Conservation (phyloP, 1,284 basidiomycete species). For the Leccinum solheimii region DNA sequence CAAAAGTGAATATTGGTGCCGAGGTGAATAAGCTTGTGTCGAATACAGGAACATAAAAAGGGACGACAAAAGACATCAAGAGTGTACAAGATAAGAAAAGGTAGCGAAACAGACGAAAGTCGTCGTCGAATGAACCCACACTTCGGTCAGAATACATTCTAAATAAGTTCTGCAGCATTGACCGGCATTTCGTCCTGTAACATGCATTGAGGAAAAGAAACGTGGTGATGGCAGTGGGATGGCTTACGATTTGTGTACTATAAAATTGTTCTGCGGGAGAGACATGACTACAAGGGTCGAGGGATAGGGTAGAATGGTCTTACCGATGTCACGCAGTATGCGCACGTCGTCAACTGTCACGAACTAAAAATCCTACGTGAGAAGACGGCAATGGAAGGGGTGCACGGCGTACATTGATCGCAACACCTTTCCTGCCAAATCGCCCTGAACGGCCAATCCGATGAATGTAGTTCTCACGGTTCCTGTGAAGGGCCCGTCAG, state of each 20-base stretch:
- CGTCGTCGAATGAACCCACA: neutral
- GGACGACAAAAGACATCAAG: conserved; percentile 26
- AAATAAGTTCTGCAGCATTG: conserved; percentile 86
- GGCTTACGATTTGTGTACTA: conserved; percentile 81
- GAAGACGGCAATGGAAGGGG: conserved; percentile 3
- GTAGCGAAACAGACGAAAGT: conserved; percentile 1
- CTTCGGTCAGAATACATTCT: conserved; percentile 17
- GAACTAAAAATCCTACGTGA: conserved; percentile 53
- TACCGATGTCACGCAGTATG: conserved; percentile 88
- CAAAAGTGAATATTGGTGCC: neutral
- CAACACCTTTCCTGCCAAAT: conserved; percentile 93
- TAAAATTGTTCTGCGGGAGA: conserved; percentile 74
- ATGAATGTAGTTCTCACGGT: conserved; percentile 99
- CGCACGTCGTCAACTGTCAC: conserved; percentile 90
- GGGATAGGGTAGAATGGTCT: conserved; percentile 27
- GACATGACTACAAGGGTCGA: conserved; percentile 13
- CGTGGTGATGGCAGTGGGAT: conserved; percentile 13
- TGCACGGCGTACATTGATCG: conserved; percentile 69
- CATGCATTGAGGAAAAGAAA: conserved; percentile 4
- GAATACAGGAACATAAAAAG: conserved; percentile 22
- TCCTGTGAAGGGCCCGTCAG: conserved; percentile 45
- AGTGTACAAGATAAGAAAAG: conserved; percentile 16
- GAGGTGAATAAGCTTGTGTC: conserved; percentile 1
- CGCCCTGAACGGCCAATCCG: conserved; percentile 95
- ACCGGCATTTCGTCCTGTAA: conserved; percentile 90